A percentile compares a stretch with the other conserved stretches of the same genome.
Conservation (phyloP, 257 asterid genomes). For the Pogostemon cablin region DNA sequence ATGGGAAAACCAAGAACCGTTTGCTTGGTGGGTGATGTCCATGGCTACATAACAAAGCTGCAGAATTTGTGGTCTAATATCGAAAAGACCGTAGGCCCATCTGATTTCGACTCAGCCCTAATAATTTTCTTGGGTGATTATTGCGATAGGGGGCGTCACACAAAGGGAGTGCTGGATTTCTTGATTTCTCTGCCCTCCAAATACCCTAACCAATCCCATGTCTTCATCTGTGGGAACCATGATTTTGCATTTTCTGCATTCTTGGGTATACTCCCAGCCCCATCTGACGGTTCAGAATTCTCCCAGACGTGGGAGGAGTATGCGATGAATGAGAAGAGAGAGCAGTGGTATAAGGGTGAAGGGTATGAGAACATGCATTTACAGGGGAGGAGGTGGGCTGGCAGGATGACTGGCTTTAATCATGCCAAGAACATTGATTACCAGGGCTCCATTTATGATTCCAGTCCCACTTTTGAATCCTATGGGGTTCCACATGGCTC, state of each 20-base stretch:
- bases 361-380: conserved; percentile 85
- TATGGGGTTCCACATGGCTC: conserved; percentile 95
- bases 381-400: conserved; percentile 98
- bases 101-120: conserved; percentile 71
- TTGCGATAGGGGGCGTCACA: conserved; percentile 83
- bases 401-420: conserved; percentile 67
- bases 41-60: conserved; percentile 74
- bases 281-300: conserved; percentile 71
- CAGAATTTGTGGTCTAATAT: conserved; percentile 80
- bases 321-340: conserved; percentile 76
- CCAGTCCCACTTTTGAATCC: conserved; percentile 80
- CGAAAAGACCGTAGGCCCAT: conserved; percentile 50
- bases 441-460: conserved; percentile 87
- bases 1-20: conserved; percentile 54
- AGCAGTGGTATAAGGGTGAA: conserved; percentile 83
- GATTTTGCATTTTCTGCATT: conserved; percentile 88
- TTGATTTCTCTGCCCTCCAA: conserved; percentile 65
- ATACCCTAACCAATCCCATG: conserved; percentile 84
- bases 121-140: conserved; percentile 91
- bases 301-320: conserved; percentile 89
- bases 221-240: conserved; percentile 88
- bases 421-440: conserved; percentile 64
- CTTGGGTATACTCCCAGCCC: conserved; percentile 74
- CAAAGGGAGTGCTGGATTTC: conserved; percentile 69
- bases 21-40: conserved; percentile 84